Evolutionary conservation across 805 yeast genomes (phyloP).

Genomic region (Metschnikowia peoriensis): DNA sequence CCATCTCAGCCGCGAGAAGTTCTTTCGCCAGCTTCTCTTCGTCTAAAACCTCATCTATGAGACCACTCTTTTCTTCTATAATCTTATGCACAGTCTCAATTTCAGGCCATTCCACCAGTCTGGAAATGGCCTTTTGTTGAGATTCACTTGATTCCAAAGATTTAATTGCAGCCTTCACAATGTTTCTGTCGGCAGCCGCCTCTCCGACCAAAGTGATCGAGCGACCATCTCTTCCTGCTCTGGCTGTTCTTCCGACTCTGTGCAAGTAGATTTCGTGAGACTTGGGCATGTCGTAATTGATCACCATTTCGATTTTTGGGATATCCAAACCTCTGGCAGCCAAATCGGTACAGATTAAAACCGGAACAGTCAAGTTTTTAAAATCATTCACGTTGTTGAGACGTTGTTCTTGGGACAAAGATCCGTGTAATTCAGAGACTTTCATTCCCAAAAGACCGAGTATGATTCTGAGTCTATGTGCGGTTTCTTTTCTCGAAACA

Average conservation of each 20-base stretch:
- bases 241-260: slow-evolving; percentile 98
- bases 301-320: slow-evolving; percentile 92
- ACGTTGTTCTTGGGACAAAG: slow-evolving; percentile 91
- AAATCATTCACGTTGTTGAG: slow-evolving; percentile 77
- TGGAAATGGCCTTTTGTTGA: slow-evolving; percentile 68
- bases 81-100: slow-evolving; percentile 66
- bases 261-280: slow-evolving; percentile 88
- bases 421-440: slow-evolving; percentile 81
- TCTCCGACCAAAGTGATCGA: slow-evolving; percentile 95
- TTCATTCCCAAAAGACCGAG: slow-evolving; percentile 72
- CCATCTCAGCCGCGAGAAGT: slow-evolving; percentile 85
- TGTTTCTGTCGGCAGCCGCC: slow-evolving; percentile 75
- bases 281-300: slow-evolving; percentile 95
- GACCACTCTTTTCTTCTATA: slow-evolving; percentile 57
- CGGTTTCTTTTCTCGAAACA: slow-evolving; percentile 87
- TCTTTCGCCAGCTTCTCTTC: slow-evolving; percentile 92
- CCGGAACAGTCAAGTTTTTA: slow-evolving; percentile 78
- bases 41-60: slow-evolving; percentile 71
- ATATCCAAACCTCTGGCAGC: slow-evolving; percentile 99
- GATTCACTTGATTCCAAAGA: slow-evolving; percentile 43
- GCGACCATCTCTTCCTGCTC: slow-evolving; percentile 96
- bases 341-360: slow-evolving; percentile 92
- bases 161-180: slow-evolving; percentile 88
- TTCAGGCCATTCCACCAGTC: slow-evolving; percentile 87
- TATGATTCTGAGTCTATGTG: slow-evolving; percentile 78